Evolutionary conservation across 176 grass and related monocot genomes (phyloP), one percentile per base, ranked within the genome.

Genomic region (Phoenix roebelenii): DNA sequence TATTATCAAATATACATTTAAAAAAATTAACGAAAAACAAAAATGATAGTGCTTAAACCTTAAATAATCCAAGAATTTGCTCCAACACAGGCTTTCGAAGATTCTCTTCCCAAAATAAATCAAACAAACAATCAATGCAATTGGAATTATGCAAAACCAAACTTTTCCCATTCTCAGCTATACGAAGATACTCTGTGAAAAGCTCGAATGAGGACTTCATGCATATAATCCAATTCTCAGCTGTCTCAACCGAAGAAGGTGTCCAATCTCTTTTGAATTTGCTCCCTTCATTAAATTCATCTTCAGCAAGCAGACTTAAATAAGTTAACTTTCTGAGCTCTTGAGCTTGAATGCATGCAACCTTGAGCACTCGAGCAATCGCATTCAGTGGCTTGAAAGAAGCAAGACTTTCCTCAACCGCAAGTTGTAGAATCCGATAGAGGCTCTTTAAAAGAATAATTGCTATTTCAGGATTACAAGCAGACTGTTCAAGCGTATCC

Each of bases 91-190:
- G 61, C 54, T 79, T 91, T 55, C 76, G 71, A 32, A 97, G 81
- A 71, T 65, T 88, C 68, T 97, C 87, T 64, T 90, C 92, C 89
- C 80, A 85, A 73, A 97, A 97, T 54, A 97, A 76, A 55, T 88
- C 84, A 63, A 97, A 97, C 72, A 97, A 80, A 65, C 64, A 82
- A 59, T 87, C 92, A 16, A 91, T 80, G 75, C 83, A 97, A 52
- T 65, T 83, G 18, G 69, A 61, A 71, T 82, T 97, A 19, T 91
- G 84, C 69, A 97, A 82, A 82, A 97, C 70, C 58, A 75, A 57
- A 58, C 24, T 63, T 60, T 64, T 88, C 54, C 84, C 92, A 73
- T 78, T 73, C 19, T 97, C 84, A 70, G 72, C 85, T 72, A 91
- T 77, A 60, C 74, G 74, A 55, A 82, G 44, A 76, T 91, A 97